Conservation (phyloP, 768 basidiomycete species). For the Hericium rajendrae region DNA sequence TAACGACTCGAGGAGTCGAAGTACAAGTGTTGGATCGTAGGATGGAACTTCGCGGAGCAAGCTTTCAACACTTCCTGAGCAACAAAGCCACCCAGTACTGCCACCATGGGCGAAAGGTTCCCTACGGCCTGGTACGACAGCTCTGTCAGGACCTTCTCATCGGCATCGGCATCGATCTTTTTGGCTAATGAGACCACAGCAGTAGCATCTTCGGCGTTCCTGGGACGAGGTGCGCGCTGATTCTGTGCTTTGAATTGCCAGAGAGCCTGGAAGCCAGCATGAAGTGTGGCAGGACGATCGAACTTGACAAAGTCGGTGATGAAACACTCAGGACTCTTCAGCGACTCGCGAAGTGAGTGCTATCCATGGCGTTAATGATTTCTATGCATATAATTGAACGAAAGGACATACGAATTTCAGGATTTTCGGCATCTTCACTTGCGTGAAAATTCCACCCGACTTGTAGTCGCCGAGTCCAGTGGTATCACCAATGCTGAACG, state of each 20-base stretch:
- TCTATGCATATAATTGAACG: neutral
- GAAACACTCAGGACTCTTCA: slow-evolving; percentile 75
- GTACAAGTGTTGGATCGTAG: slow-evolving; percentile 90
- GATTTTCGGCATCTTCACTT: slow-evolving; percentile 98
- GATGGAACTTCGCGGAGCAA: slow-evolving; percentile 95
- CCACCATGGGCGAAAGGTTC: slow-evolving; percentile 81
- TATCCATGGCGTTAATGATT: slow-evolving; percentile 21
- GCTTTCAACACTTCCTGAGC: slow-evolving; percentile 98
- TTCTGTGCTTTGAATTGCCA: slow-evolving; percentile 62
- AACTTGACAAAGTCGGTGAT: slow-evolving; percentile 97
- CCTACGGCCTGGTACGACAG: slow-evolving; percentile 88
- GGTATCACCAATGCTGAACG: slow-evolving; percentile 93
- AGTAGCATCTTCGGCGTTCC: slow-evolving; percentile 73
- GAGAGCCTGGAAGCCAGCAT: slow-evolving; percentile 91
- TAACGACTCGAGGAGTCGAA: slow-evolving; percentile 96
- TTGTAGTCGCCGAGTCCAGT: slow-evolving; percentile 67
- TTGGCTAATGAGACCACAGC: slow-evolving; percentile 68
- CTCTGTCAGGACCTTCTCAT: slow-evolving; percentile 78
- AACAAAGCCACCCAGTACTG: slow-evolving; percentile 94
- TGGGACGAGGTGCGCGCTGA: slow-evolving; percentile 67
- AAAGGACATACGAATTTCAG: slow-evolving; percentile 72
- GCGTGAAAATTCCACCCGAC: slow-evolving; percentile 88
- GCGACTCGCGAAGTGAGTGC: slow-evolving; percentile 90
- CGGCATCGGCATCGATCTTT: slow-evolving; percentile 61
- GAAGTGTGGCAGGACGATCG: slow-evolving; percentile 83